Evolutionary conservation across 495 filamentous ascomycete genomes (phyloP).

Genomic region (Tuber aestivum): DNA sequence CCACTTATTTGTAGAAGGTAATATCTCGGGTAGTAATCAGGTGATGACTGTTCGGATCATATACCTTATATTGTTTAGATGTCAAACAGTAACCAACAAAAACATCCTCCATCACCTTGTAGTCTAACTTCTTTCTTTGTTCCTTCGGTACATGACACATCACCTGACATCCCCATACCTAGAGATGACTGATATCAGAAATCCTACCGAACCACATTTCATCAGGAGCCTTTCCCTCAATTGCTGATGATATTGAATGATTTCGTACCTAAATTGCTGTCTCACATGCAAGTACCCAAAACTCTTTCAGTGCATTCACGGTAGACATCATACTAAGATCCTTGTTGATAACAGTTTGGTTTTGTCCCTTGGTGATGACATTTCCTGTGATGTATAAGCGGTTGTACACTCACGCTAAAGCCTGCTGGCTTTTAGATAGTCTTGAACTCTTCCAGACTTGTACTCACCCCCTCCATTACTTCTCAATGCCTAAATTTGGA

Average conservation of each 20-base stretch:
- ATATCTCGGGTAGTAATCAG: not conserved
- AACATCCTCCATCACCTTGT: not conserved
- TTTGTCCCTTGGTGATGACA: not conserved
- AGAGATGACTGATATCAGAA: not conserved
- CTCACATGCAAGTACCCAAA: not conserved
- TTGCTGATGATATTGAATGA: rapidly evolving
- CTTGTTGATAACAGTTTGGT: not conserved
- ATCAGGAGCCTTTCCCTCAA: not conserved
- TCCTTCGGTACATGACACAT: not conserved
- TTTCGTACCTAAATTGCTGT: not conserved
- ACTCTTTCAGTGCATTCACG: rapidly evolving
- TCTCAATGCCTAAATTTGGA: not conserved
- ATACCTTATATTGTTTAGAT: not conserved
- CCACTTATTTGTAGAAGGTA: not conserved
- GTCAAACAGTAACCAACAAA: not conserved
- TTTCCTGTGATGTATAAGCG: not conserved
- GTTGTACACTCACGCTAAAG: not conserved
- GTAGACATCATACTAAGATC: not conserved
- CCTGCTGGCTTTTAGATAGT: rapidly evolving
- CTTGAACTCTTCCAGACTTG: not conserved
- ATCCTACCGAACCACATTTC: not conserved
- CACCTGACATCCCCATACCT: not conserved
- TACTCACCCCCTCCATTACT: not conserved
- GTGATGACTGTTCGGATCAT: rapidly evolving
- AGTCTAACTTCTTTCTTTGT: not conserved